Percentiles rank a stretch among this genome's conserved stretches.
These are phyloP conservation scores for Hemisphaericaspora xylofermentans DNA, from an alignment of 1,139 yeast genomes.

Conservation along the genomic window DNA sequence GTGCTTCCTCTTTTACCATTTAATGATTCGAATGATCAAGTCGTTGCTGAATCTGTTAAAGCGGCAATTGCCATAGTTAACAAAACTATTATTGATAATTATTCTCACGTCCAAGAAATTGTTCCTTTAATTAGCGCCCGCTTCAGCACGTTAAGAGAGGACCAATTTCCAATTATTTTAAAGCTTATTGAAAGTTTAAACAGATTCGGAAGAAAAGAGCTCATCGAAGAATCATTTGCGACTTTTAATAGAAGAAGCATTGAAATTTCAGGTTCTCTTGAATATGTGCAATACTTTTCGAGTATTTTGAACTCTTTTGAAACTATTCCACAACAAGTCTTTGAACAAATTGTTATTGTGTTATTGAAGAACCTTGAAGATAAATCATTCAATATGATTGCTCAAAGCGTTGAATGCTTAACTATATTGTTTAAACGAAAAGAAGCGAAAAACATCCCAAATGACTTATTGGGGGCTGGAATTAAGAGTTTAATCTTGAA, in stretches of 20 bases:
- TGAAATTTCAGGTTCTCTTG: conserved; percentile 23
- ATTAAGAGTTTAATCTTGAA: conserved; percentile 24
- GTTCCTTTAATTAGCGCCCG: conserved; percentile 14
- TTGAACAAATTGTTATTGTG: conserved; percentile 42
- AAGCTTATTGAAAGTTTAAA: conserved; percentile 32
- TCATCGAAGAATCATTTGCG: conserved; percentile 21
- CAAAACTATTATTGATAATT: conserved; percentile 15
- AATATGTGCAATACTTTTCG: conserved; percentile 28
- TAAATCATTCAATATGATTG: conserved; percentile 42
- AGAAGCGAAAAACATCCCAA: conserved; percentile 31
- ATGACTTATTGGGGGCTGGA: conserved; percentile 18
- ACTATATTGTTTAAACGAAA: conserved; percentile 10
- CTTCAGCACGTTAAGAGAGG: conserved; percentile 17
- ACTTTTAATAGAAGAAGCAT: conserved; percentile 20
- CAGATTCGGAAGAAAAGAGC: conserved; percentile 18
- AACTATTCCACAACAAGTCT: conserved; percentile 11
- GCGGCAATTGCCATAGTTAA: conserved; percentile 31
- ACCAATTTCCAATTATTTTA: conserved; percentile 24
- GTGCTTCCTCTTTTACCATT: conserved; percentile 17
- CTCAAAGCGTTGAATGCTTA: conserved; percentile 47
- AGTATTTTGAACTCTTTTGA: conserved; percentile 19
- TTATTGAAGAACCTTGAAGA: conserved; percentile 39
- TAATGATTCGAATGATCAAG: conserved; percentile 41
- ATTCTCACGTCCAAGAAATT: conserved; percentile 13
- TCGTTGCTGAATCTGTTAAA: conserved; percentile 37